phyloP scores from a whole-genome alignment of 2,329 filamentous ascomycete species.

The Escovopsis sp. region DNA sequence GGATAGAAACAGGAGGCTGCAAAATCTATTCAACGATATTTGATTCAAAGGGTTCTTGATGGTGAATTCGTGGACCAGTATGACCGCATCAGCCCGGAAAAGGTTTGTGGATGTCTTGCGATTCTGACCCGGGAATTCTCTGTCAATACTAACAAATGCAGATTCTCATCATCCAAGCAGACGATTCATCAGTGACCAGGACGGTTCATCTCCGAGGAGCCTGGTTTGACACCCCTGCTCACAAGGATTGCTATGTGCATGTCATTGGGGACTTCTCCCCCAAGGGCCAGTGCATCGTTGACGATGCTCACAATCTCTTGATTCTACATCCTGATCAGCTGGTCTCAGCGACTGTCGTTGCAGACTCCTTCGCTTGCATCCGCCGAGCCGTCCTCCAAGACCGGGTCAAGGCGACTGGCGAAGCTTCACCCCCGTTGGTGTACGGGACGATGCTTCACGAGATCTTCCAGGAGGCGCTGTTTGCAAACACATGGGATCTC shows the following conservation, averaged over 20 bases:
- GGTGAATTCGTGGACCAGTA: constrained; percentile 51
- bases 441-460: constrained; percentile 93
- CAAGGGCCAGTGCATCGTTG: constrained; percentile 62
- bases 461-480: constrained; percentile 81
- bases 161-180: constrained; percentile 71
- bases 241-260: constrained; percentile 65
- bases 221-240: constrained; percentile 72
- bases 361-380: constrained; percentile 88
- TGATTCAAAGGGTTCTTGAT: constrained; percentile 60
- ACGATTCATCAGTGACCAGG: constrained; percentile 50
- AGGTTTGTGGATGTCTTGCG: constrained; percentile 37
- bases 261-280: constrained; percentile 64
- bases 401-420: constrained; percentile 79
- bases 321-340: constrained; percentile 92
- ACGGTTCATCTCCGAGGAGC: constrained; percentile 67
- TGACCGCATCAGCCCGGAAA: constrained; percentile 49
- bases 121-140: too few species aligned
- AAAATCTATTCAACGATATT: constrained; percentile 73
- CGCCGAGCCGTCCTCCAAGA: constrained; percentile 88
- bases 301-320: constrained; percentile 70
- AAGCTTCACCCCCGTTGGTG: constrained; percentile 64
- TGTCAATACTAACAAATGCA: constrained; percentile 19
- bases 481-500: constrained; percentile 67
- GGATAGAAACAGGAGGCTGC: constrained; percentile 51
- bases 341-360: constrained; percentile 85